Conservation (phyloP, 148 eudicot species). For the Mesembryanthemum crystallinum region DNA sequence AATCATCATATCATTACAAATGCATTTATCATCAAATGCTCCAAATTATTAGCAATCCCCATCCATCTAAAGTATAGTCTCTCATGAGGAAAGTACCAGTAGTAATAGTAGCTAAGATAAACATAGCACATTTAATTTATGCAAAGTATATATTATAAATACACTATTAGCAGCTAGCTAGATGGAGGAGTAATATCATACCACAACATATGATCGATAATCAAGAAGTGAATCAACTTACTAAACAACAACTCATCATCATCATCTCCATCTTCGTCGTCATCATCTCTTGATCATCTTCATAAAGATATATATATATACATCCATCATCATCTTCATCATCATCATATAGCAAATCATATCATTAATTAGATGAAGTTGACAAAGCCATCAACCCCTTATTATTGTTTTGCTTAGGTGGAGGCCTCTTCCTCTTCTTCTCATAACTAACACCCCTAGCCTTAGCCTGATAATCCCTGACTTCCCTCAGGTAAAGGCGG, state of each 20-base stretch:
- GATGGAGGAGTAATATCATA: too few species aligned
- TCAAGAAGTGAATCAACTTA: neutral
- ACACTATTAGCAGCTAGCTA: slow-evolving; percentile 1
- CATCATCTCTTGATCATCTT: neutral
- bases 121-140: slow-evolving; percentile 13
- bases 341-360: neutral
- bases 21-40: neutral
- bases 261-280: neutral
- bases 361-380: slow-evolving; percentile 11
- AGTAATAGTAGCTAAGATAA: neutral
- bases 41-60: neutral
- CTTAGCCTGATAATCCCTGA: slow-evolving; percentile 58
- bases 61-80: neutral
- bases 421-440: slow-evolving; percentile 51
- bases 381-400: slow-evolving; percentile 7
- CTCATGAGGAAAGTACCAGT: neutral
- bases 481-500: slow-evolving; percentile 55
- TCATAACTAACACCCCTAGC: slow-evolving; percentile 71
- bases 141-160: slow-evolving; percentile 12
- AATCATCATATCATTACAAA: neutral
- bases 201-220: neutral
- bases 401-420: slow-evolving; percentile 24
- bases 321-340: neutral
- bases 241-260: slow-evolving; percentile 1
- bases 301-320: too few species aligned